phyloP scores from a whole-genome alignment of 768 basidiomycete species.

The Tulasnella sp. region DNA sequence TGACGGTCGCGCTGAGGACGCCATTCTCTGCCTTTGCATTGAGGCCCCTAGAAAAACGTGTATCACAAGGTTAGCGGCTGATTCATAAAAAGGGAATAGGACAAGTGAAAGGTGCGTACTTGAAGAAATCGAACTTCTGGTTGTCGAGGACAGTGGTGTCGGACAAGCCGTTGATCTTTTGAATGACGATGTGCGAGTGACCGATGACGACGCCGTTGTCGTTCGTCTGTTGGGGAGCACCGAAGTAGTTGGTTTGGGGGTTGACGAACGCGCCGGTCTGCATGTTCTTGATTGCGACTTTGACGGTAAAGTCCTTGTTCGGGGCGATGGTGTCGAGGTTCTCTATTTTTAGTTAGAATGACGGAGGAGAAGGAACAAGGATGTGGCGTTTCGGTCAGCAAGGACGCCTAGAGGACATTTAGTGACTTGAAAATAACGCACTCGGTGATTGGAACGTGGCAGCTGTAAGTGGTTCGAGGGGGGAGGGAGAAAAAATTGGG shows the following conservation, averaged over 20 bases:
- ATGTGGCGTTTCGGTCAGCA: not conserved
- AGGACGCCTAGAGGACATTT: not conserved
- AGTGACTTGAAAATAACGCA: conserved; percentile 4
- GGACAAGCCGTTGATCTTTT: conserved; percentile 44
- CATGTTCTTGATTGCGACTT: conserved; percentile 44
- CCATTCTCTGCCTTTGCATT: conserved; percentile 44
- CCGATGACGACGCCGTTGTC: conserved; percentile 51
- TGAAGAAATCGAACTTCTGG: conserved; percentile 57
- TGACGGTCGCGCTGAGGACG: conserved; percentile 49
- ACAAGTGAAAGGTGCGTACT: conserved; percentile 35
- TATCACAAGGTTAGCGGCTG: not conserved
- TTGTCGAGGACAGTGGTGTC: conserved; percentile 51
- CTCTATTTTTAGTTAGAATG: conserved; percentile 30
- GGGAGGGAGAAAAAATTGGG: no score
- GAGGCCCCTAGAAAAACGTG: conserved; percentile 41
- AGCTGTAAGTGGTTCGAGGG: no score
- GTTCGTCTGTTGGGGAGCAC: conserved; percentile 56
- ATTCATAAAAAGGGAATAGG: conserved; percentile 13
- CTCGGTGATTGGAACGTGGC: conserved; percentile 18
- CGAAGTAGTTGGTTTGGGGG: conserved; percentile 51
- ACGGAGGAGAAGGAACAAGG: not conserved
- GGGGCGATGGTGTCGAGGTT: conserved; percentile 47
- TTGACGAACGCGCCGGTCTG: conserved; percentile 57
- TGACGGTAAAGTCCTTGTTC: conserved; percentile 50
- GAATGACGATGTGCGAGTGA: conserved; percentile 58